Conservation (phyloP, 495 filamentous ascomycete species). For the Letharia lupina region DNA sequence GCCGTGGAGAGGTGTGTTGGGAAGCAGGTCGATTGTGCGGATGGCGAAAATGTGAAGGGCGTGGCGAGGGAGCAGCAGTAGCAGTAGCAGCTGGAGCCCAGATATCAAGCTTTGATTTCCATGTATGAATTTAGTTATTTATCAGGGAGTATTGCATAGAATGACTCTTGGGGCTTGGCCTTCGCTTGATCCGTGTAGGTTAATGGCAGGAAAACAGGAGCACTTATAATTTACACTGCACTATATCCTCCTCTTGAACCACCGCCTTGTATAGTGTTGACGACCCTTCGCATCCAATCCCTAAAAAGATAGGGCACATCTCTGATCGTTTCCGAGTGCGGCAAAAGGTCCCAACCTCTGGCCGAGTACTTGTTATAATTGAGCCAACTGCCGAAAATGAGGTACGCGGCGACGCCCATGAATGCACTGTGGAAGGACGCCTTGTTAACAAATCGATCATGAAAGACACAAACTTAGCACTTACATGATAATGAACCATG, state of each 20-base stretch:
- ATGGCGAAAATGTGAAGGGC: constrained; percentile 53
- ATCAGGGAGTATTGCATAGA: neutral
- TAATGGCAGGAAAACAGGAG: constrained; percentile 12
- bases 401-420: constrained; percentile 75
- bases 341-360: constrained; percentile 89
- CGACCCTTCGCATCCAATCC: constrained; percentile 70
- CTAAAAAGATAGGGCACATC: constrained; percentile 87
- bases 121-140: neutral
- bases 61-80: constrained; percentile 34
- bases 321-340: constrained; percentile 84
- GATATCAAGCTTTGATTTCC: neutral
- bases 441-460: neutral
- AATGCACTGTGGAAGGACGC: constrained; percentile 54
- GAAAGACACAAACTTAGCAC: constrained; percentile 29
- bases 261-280: constrained; percentile 75
- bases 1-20: constrained; percentile 57
- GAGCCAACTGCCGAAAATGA: constrained; percentile 97
- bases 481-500: constrained; percentile 94
- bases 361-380: constrained; percentile 97
- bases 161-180: neutral
- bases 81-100: neutral
- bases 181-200: constrained; percentile 6
- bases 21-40: constrained; percentile 55
- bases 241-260: constrained; percentile 84
- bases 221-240: constrained; percentile 34